Percentiles rank a stretch among this genome's conserved stretches.
phyloP scores from a whole-genome alignment of 208 protist genomes.

The Trypanosoma boissoni region DNA sequence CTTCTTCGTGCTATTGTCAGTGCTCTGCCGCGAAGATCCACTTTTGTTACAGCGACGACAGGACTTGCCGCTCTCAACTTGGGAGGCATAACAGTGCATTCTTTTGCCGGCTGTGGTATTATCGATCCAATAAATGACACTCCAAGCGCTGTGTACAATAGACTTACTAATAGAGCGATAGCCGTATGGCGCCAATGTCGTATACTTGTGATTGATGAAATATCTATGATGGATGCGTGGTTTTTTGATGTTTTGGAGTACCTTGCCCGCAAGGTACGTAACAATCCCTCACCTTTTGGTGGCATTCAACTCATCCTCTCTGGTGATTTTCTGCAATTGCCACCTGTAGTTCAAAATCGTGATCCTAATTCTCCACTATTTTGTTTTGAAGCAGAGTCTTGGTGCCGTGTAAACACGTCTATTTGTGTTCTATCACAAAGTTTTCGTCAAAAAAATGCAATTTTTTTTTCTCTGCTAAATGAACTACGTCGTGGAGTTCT shows the following conservation, averaged over 20 bases:
- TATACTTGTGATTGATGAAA: constrained; percentile 89
- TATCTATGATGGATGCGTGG: constrained; percentile 85
- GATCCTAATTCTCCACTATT: constrained; percentile 23
- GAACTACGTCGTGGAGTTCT: constrained; percentile 70
- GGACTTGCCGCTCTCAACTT: constrained; percentile 87
- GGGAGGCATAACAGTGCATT: constrained; percentile 84
- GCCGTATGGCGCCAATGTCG: constrained; percentile 55
- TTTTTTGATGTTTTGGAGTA: constrained; percentile 84
- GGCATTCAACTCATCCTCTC: constrained; percentile 91
- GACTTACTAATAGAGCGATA: constrained; percentile 32
- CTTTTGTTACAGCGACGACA: constrained; percentile 84
- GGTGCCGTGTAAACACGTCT: constrained; percentile 50
- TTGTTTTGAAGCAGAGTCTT: constrained; percentile 77
- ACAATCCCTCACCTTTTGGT: constrained; percentile 70
- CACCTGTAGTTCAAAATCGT: constrained; percentile 47
- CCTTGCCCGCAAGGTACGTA: constrained; percentile 62
- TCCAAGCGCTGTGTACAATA: constrained; percentile 27
- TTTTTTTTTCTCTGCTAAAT: constrained; percentile 71
- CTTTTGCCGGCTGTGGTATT: constrained; percentile 75
- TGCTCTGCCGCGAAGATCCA: constrained; percentile 36
- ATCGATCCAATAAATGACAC: constrained; percentile 24
- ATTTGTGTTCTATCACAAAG: constrained; percentile 60
- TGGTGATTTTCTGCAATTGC: constrained; percentile 93
- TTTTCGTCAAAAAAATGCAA: constrained; percentile 62
- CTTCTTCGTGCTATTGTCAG: constrained; percentile 73